Evolutionary conservation across 176 grass and related monocot species (phyloP).

Genomic region (Cenchrus americanus): DNA sequence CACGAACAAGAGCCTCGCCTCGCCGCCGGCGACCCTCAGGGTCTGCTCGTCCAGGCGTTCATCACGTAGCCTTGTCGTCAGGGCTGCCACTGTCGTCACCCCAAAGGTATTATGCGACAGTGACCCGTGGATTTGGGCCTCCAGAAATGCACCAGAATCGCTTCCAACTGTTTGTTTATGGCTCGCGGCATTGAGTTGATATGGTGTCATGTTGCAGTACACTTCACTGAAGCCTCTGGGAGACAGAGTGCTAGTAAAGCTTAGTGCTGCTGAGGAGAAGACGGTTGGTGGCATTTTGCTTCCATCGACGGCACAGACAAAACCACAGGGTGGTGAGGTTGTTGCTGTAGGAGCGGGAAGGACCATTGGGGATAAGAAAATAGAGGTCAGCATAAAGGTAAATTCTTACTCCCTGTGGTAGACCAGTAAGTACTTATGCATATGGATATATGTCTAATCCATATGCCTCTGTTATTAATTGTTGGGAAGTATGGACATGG

Average conservation of each 20-base stretch:
- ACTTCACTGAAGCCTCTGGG: constrained; percentile 84
- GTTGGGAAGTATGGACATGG: background rate
- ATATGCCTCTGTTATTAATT: background rate
- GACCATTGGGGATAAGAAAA: constrained; percentile 72
- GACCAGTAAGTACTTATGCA: background rate
- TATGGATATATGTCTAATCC: background rate
- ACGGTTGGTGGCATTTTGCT: constrained; percentile 85
- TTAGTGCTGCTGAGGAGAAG: constrained; percentile 67
- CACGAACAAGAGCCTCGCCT: constrained; percentile 34
- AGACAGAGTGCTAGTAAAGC: constrained; percentile 89
- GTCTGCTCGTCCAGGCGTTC: constrained; percentile 21
- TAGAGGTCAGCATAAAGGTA: constrained; percentile 68
- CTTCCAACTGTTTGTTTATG: background rate
- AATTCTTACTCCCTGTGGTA: background rate
- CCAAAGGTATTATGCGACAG: constrained; percentile 60
- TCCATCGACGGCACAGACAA: constrained; percentile 68
- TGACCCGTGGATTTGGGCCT: background rate
- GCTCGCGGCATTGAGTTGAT: background rate
- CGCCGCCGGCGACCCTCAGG: background rate
- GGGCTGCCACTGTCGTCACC: constrained; percentile 65
- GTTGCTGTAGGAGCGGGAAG: constrained; percentile 77
- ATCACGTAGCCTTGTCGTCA: constrained; percentile 52
- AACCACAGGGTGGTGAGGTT: constrained; percentile 83
- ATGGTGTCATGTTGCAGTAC: constrained; percentile 48
- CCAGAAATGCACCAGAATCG: no score